Evolutionary conservation across 1,139 yeast genomes (phyloP).

Genomic region (Suhomyces panamericanus): DNA sequence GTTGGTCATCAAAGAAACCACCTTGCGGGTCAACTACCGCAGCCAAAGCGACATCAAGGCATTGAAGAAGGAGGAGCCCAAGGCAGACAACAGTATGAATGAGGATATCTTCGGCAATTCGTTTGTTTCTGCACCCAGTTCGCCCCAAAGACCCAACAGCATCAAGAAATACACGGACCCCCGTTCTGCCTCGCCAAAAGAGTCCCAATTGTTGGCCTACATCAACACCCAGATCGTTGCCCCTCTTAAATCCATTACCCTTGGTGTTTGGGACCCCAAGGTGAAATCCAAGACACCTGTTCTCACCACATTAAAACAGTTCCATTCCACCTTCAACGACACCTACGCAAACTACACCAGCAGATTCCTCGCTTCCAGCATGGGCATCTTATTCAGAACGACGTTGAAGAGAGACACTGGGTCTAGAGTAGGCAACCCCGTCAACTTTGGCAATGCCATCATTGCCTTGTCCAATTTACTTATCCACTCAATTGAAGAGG

Average conservation of each 20-base stretch:
- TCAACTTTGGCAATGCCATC: slow-evolving; percentile 62
- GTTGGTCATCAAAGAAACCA: slow-evolving; percentile 49
- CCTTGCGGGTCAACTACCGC: slow-evolving; percentile 42
- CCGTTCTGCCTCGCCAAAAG: slow-evolving; percentile 3
- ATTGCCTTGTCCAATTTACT: slow-evolving; percentile 58
- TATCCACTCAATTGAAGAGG: slow-evolving; percentile 64
- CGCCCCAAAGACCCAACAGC: slow-evolving; percentile 6
- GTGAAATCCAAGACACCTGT: background rate
- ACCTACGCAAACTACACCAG: slow-evolving; percentile 9
- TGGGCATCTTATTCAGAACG: slow-evolving; percentile 50
- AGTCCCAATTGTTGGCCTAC: slow-evolving; percentile 11
- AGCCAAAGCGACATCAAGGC: slow-evolving; percentile 33
- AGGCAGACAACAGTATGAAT: slow-evolving; percentile 12
- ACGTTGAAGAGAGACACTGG: slow-evolving; percentile 58
- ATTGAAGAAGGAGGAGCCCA: slow-evolving; percentile 22
- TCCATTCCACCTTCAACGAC: background rate
- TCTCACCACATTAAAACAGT: background rate
- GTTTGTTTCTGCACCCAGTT: slow-evolving; percentile 9
- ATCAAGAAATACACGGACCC: slow-evolving; percentile 4
- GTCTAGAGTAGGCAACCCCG: slow-evolving; percentile 58
- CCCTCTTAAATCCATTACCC: slow-evolving; percentile 16
- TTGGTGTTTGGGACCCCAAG: slow-evolving; percentile 6
- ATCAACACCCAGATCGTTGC: slow-evolving; percentile 15
- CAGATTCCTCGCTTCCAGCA: slow-evolving; percentile 19
- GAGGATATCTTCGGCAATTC: slow-evolving; percentile 38